Base-by-base conservation (phyloP, 495 filamentous ascomycete genomes). In the Penicillium atrosanguineum region DNA sequence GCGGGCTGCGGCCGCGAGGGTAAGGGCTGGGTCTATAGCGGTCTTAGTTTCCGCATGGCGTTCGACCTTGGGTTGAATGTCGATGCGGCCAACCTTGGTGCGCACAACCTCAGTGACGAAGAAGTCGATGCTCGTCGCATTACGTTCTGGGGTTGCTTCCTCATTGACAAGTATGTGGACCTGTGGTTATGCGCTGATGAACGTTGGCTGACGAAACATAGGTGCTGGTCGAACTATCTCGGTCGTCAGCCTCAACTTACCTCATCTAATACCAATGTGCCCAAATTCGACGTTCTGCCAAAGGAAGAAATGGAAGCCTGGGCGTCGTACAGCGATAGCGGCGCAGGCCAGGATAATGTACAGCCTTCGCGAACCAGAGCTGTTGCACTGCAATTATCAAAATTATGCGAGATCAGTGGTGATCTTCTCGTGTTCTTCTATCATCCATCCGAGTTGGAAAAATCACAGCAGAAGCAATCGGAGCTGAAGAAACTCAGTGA, bases 11-110 rank as follows among this genome's bases (percentile, higher is more conserved):
- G 91, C 1, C 81, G 94, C 28, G 94, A 98, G 73, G 89, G 90
- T 31, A 95, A 91, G 65, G 94, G 94, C 11, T 98, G 94, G 94
- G 90, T 96, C 6, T 98, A 97, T 67, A 95, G 89, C 60, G 94
- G 94, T 31, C 96, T 98, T 86, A 93, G 89, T 64, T 98, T 98
- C 63, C 86, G 94, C n/a, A 97, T 98, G 94, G 93, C 91, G 0
- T 88, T 87, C 64, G 94, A 98, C 64, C 78, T 98, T 38, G 94
- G 94, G 0, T 74, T 98, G 50, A 96, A 97, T 61, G 80, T 97
- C n/a, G 87, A 97, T 68, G 80, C 86, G 2, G 80, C 82, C 2
- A 83, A 79, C 12, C 75, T 89, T 23, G 75, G 67, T 6, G 77
- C 82, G 28, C 79, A 79, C 36, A 80, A 76, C 31, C 79, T 93